These are phyloP conservation scores for Pythium sukuiense DNA, from an alignment of 352 stramenopile genomes.

Conservation along the genomic window DNA sequence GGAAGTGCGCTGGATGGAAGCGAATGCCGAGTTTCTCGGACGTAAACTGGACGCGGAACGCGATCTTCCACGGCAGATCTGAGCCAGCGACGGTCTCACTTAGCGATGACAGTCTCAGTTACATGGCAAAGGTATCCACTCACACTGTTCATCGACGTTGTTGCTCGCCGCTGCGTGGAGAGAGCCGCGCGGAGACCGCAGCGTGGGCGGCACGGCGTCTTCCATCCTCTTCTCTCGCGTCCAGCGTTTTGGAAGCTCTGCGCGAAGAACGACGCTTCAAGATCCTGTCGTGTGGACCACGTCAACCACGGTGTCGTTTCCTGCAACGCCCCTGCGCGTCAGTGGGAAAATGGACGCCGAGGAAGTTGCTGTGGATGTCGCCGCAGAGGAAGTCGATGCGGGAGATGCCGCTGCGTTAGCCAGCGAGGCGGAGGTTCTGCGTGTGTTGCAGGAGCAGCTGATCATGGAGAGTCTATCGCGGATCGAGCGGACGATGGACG, in stretches of 20 bases:
- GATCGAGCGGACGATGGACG: slow-evolving; percentile 71
- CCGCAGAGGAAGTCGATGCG: slow-evolving; percentile 2
- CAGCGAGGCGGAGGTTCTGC: slow-evolving; percentile 33
- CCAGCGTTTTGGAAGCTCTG: background rate
- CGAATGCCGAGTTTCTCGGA: slow-evolving; percentile 76
- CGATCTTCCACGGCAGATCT: slow-evolving; percentile 83
- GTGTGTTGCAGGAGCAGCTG: slow-evolving; percentile 44
- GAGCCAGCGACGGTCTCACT: background rate
- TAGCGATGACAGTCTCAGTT: background rate
- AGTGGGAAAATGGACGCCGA: background rate
- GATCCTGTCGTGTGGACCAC: slow-evolving; percentile 22
- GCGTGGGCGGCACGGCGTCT: slow-evolving; percentile 9
- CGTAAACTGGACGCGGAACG: slow-evolving; percentile 82
- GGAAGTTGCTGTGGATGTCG: background rate
- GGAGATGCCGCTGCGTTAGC: slow-evolving; percentile 7
- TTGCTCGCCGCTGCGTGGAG: background rate
- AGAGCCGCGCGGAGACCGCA: slow-evolving; percentile 26
- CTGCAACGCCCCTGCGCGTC: background rate
- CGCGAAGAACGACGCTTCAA: slow-evolving; percentile 20
- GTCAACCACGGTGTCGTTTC: background rate
- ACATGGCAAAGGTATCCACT: background rate
- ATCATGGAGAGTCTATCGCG: slow-evolving; percentile 60
- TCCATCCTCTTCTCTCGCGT: slow-evolving; percentile 4
- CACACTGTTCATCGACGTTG: slow-evolving; percentile 20
- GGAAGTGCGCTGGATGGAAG: slow-evolving; percentile 76